phyloP scores from a whole-genome alignment of 2,329 filamentous ascomycete genomes.

The Colletotrichum navitas region DNA sequence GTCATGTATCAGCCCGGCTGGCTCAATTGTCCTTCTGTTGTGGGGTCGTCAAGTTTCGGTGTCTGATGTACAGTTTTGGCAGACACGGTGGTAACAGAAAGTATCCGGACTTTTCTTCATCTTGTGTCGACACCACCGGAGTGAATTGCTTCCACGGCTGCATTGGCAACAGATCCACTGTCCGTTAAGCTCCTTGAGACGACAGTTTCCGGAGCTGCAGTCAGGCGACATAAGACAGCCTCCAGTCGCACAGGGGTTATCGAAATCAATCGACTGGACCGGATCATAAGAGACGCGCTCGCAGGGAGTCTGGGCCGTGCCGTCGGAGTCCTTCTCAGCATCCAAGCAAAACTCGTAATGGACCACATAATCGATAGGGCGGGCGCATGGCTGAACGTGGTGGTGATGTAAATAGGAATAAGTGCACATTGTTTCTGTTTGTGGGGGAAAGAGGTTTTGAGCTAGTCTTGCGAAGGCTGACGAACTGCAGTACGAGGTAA shows the following conservation, averaged over 20 bases:
- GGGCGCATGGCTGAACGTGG: conserved; percentile 59
- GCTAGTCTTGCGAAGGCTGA: background rate
- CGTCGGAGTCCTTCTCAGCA: conserved; percentile 50
- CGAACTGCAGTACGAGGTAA: too few relatives aligned
- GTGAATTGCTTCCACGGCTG: conserved; percentile 59
- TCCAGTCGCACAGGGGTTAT: conserved; percentile 59
- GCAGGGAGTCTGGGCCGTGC: conserved; percentile 45
- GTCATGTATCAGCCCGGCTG: background rate
- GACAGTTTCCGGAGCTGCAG: conserved; percentile 63
- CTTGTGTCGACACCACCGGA: conserved; percentile 59
- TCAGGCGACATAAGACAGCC: conserved; percentile 60
- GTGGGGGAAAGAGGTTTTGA: background rate
- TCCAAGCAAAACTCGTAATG: conserved; percentile 60
- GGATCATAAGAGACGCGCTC: conserved; percentile 48
- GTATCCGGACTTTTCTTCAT: conserved; percentile 62
- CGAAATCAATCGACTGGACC: conserved; percentile 51
- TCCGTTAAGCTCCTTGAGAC: conserved; percentile 62
- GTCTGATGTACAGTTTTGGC: conserved; percentile 57
- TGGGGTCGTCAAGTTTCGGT: background rate
- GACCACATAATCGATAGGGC: conserved; percentile 55
- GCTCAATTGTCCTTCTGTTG: background rate
- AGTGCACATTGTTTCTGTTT: conserved; percentile 58
- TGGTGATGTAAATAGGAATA: conserved; percentile 66
- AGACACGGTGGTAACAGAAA: conserved; percentile 66
- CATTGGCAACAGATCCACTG: conserved; percentile 66